A percentile compares a stretch with the other conserved stretches of the same genome.
phyloP scores from a whole-genome alignment of 2,329 filamentous ascomycete species.

The Aspergillus novofumigatus region DNA sequence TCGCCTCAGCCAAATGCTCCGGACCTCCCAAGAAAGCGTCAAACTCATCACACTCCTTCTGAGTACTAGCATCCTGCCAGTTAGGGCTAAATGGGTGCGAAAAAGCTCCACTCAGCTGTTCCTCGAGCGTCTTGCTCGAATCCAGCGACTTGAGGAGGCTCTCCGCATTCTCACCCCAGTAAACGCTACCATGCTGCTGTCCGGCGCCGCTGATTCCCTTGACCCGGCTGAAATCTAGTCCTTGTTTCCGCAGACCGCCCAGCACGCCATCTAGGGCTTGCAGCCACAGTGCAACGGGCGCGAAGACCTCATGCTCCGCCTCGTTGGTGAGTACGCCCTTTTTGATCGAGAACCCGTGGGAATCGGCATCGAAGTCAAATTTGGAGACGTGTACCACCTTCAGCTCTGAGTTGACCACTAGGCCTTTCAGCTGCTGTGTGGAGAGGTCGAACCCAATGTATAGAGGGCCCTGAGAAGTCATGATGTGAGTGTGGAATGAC shows the following conservation, averaged over 20 bases:
- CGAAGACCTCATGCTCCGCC: slow-evolving; percentile 80
- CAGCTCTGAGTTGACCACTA: slow-evolving; percentile 79
- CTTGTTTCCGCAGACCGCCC: slow-evolving; percentile 62
- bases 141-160: slow-evolving; percentile 59
- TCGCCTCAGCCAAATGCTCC: slow-evolving; percentile 68
- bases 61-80: slow-evolving; percentile 97
- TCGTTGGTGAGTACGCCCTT: slow-evolving; percentile 87
- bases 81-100: slow-evolving; percentile 87
- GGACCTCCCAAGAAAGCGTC: slow-evolving; percentile 66
- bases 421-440: slow-evolving; percentile 93
- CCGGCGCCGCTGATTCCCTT: slow-evolving; percentile 84
- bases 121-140: slow-evolving; percentile 57
- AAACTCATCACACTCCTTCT: slow-evolving; percentile 85
- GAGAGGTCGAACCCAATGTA: slow-evolving; percentile 95
- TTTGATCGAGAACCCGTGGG: slow-evolving; percentile 69
- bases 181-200: slow-evolving; percentile 97
- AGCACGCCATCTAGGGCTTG: slow-evolving; percentile 88
- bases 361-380: slow-evolving; percentile 90
- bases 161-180: slow-evolving; percentile 74
- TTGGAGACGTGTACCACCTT: slow-evolving; percentile 79
- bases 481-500: slow-evolving; percentile 17
- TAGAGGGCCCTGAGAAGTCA: slow-evolving; percentile 53
- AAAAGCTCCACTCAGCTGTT: slow-evolving; percentile 70
- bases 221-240: slow-evolving; percentile 69
- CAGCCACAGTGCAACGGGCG: slow-evolving; percentile 90